Conservation (phyloP, 2,329 filamentous ascomycete species). For the Cladosporium sp. region DNA sequence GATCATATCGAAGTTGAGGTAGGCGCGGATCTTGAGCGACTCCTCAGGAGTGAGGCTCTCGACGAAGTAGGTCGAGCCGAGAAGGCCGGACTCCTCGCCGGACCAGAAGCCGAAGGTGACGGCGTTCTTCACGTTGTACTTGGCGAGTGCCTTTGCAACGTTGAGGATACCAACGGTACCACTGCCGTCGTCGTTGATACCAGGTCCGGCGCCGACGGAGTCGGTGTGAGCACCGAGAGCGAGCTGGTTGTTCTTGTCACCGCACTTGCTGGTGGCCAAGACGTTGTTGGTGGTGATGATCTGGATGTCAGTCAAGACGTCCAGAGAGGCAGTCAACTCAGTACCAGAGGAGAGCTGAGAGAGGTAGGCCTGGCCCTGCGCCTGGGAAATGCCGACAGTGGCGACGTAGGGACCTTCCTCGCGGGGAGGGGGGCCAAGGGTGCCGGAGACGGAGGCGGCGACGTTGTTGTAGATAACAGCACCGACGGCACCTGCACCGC, state of each 20-base stretch:
- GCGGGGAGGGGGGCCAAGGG: conserved; percentile 19
- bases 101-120: conserved; percentile 43
- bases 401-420: conserved; percentile 59
- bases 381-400: conserved; percentile 64
- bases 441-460: conserved; percentile 45
- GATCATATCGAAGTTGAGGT: conserved; percentile 53
- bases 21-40: conserved; percentile 38
- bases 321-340: conserved; percentile 38
- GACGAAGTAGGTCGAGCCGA: conserved; percentile 43
- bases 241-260: conserved; percentile 38
- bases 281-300: conserved; percentile 48
- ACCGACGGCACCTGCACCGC: conserved; percentile 66
- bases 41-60: conserved; percentile 39
- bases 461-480: conserved; percentile 74
- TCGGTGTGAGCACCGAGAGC: conserved; percentile 42
- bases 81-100: conserved; percentile 41
- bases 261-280: conserved; percentile 39
- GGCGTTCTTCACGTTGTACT: conserved; percentile 54
- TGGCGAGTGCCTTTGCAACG: conserved; percentile 39
- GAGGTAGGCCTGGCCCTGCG: conserved; percentile 58
- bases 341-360: conserved; percentile 49
- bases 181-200: conserved; percentile 44
- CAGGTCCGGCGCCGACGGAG: conserved; percentile 39
- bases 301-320: conserved; percentile 46
- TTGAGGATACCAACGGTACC: conserved; percentile 41